A percentile compares a stretch with the other conserved stretches of the same genome.
These are phyloP conservation scores for Hamigera avellanea DNA, from an alignment of 495 filamentous ascomycete genomes.

Conservation along the genomic window DNA sequence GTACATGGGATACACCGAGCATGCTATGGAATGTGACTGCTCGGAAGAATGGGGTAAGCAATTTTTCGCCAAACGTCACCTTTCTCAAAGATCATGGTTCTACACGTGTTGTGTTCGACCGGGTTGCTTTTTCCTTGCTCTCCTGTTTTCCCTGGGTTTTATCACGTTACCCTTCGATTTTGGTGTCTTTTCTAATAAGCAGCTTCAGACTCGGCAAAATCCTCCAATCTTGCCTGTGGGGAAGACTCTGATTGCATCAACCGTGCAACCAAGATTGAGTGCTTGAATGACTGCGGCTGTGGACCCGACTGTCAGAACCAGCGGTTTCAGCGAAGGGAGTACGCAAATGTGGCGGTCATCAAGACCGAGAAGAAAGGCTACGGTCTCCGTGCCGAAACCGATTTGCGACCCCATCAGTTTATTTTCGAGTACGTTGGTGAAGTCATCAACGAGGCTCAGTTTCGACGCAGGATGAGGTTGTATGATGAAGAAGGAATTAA, in stretches of 20 bases:
- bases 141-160: too few species aligned
- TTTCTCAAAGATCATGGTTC: too few species aligned
- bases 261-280: conserved; percentile 95
- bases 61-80: too few species aligned
- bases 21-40: conserved; percentile 93
- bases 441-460: conserved; percentile 86
- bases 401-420: conserved; percentile 72
- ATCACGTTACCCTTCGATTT: too few species aligned
- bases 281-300: conserved; percentile 75
- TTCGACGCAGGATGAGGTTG: conserved; percentile 75
- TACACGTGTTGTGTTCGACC: too few species aligned
- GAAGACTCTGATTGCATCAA: conserved; percentile 99
- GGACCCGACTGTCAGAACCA: conserved; percentile 85
- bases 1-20: conserved; percentile 79
- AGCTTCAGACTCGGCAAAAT: conserved; percentile 44
- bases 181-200: neutral
- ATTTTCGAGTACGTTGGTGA: conserved; percentile 98
- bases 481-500: conserved; percentile 95
- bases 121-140: too few species aligned
- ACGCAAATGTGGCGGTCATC: conserved; percentile 86
- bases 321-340: conserved; percentile 84
- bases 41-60: conserved; percentile 90
- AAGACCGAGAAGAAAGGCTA: conserved; percentile 96
- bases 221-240: conserved; percentile 74
- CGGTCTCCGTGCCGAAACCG: conserved; percentile 69